Conservation (phyloP, 2,329 filamentous ascomycete genomes). For the Thermomyces lanuginosus region DNA sequence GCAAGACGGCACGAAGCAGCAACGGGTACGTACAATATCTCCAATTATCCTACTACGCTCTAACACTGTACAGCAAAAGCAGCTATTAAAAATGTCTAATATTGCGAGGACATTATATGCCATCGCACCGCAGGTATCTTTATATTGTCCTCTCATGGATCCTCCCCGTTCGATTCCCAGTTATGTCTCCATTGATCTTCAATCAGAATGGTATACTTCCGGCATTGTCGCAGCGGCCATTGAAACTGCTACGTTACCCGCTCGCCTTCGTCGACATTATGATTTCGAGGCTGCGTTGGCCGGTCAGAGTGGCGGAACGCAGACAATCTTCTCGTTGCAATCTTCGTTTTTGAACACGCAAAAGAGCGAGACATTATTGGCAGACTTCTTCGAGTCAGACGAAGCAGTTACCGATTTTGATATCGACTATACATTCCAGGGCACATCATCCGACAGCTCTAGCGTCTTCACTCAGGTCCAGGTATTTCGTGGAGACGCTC, state of each 20-base stretch:
- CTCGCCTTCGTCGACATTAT: conserved; percentile 34
- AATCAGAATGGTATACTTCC: conserved; percentile 63
- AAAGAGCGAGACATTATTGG: conserved; percentile 7
- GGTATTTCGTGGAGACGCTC: conserved; percentile 15
- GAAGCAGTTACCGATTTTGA: conserved; percentile 16
- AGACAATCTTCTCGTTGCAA: conserved; percentile 58
- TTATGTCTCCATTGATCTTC: conserved; percentile 43
- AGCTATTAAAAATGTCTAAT: conserved; percentile 52
- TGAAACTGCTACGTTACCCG: conserved; percentile 63
- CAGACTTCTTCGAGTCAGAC: conserved; percentile 5
- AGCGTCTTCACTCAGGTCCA: conserved; percentile 23
- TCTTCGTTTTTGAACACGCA: conserved; percentile 46
- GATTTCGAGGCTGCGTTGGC: conserved; percentile 34
- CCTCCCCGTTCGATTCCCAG: conserved; percentile 40
- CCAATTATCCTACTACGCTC: conserved; percentile 1
- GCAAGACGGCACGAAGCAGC: conserved; percentile 43
- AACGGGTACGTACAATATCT: conserved; percentile 38
- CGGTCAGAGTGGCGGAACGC: conserved; percentile 44
- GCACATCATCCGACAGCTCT: conserved; percentile 10
- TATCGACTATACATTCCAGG: conserved; percentile 23
- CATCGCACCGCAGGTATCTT: conserved; percentile 53
- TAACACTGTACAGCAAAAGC: conserved; percentile 31
- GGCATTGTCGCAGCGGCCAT: conserved; percentile 60
- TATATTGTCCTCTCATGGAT: conserved; percentile 59
- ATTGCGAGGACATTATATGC: conserved; percentile 54